Evolutionary conservation across 768 basidiomycete genomes (phyloP), one percentile per base, ranked within the genome.

Genomic region (Nidularia pulvinata): DNA sequence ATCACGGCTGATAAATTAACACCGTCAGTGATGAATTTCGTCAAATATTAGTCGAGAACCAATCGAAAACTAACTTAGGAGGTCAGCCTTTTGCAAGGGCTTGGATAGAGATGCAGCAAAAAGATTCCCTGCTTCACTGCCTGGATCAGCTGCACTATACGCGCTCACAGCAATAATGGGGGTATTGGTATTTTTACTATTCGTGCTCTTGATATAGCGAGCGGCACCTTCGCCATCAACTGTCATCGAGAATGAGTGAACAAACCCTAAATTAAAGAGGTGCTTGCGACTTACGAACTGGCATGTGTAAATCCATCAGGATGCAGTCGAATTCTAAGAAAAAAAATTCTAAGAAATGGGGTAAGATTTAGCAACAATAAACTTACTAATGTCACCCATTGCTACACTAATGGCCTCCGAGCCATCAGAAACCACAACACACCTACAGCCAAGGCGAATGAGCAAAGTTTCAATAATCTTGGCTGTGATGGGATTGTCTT

Each of bases 141-240:
- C 37, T 10, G 80, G 75, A 55, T 93, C 90, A 14, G 75, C 76
- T 7, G 85, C 84, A 58, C 91, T 88, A 67, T 94, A 94, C 33
- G 92, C 93, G 65, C 91, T 95, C 49, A 96, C 86, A 50, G 93
- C 90, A 55, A 96, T 85, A 50, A 95, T 98, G 0, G 96, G 96
- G 9, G 94, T 95, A 60, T 82, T 87, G 49, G 89, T 86, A 63
- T 98, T 98, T 75, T 89, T 95, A 77, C 93, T 94, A 68, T 92
- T 93, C 14, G 95, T 98, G 60, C 88, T 94, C 76, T 94, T 94
- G 77, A 99, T 96, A 72, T 97, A 98, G 51, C 94, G 82, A 9
- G 97, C 95, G 34, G 97, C 97, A 59, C 91, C 89, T 71, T 98
- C 96, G 36, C 96, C 97, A 65, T 95, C 95, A 61, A 98, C 93